phyloP scores from a whole-genome alignment of 805 yeast genomes.

The Huiozyma naganishii region DNA sequence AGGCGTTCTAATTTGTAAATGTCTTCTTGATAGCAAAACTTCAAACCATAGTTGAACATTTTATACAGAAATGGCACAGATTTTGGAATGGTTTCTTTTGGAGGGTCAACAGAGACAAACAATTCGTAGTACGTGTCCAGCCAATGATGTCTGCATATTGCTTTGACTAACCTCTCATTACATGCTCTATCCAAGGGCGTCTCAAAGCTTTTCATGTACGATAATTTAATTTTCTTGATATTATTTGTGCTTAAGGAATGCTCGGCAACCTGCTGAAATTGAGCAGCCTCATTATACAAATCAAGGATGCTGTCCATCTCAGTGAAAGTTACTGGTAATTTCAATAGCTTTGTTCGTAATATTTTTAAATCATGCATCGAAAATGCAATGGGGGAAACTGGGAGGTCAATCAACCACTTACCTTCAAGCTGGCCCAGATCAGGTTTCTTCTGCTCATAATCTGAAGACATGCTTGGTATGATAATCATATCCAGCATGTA shows the following conservation, averaged over 20 bases:
- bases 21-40: slow-evolving; percentile 11
- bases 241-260: slow-evolving; percentile 26
- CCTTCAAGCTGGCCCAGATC: slow-evolving; percentile 1
- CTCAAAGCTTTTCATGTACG: slow-evolving; percentile 5
- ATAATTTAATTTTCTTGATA: neutral
- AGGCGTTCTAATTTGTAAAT: slow-evolving; percentile 13
- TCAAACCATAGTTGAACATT: slow-evolving; percentile 14
- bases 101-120: slow-evolving; percentile 3
- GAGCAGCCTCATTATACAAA: neutral
- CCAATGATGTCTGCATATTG: slow-evolving; percentile 17
- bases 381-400: neutral
- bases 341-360: neutral
- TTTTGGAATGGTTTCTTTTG: slow-evolving; percentile 2
- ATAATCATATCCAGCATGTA: neutral
- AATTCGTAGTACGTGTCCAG: slow-evolving; percentile 10
- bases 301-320: slow-evolving; percentile 1
- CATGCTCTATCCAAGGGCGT: slow-evolving; percentile 9
- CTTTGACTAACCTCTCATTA: slow-evolving; percentile 4
- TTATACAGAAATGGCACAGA: slow-evolving; percentile 6
- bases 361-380: neutral
- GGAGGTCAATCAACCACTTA: neutral
- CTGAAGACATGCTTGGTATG: neutral
- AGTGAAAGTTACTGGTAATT: slow-evolving; percentile 1
- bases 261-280: slow-evolving; percentile 26
- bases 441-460: neutral